These are phyloP conservation scores for Solanum virginianum DNA, from an alignment of 257 asterid species.

Conservation along the genomic window DNA sequence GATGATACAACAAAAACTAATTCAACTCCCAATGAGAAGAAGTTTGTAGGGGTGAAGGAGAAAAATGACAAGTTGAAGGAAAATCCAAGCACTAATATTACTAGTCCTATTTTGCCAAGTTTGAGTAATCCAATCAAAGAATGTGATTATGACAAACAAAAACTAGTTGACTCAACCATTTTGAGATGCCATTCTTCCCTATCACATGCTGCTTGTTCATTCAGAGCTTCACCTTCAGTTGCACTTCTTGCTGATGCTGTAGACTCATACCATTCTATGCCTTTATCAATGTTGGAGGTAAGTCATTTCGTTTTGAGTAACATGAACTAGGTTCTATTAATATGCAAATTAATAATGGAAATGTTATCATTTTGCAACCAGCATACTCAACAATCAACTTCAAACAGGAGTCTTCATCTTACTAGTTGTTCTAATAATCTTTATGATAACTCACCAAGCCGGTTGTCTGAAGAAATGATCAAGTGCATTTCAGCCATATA, in stretches of 20 bases:
- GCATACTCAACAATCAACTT: slow-evolving; percentile 28
- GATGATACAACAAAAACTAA: slow-evolving; percentile 8
- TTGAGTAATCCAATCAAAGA: not conserved
- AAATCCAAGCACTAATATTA: slow-evolving; percentile 4
- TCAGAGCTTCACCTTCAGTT: slow-evolving; percentile 36
- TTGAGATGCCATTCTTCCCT: slow-evolving; percentile 70
- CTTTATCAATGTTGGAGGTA: slow-evolving; percentile 90
- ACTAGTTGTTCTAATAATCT: slow-evolving; percentile 18
- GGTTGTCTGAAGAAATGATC: slow-evolving; percentile 82
- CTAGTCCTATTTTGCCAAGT: slow-evolving; percentile 2
- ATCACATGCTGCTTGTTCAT: slow-evolving; percentile 58
- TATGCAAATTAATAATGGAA: not conserved
- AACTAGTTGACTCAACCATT: slow-evolving; percentile 36
- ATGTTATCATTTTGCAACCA: slow-evolving; percentile 13
- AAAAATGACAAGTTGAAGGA: slow-evolving; percentile 7
- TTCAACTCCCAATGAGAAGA: slow-evolving; percentile 3
- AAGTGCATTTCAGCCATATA: slow-evolving; percentile 70
- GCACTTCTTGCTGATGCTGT: slow-evolving; percentile 34
- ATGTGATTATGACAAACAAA: slow-evolving; percentile 31
- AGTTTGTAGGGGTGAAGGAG: slow-evolving; percentile 7
- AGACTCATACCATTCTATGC: slow-evolving; percentile 67
- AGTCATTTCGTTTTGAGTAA: no score
- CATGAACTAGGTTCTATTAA: no score
- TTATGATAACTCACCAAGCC: slow-evolving; percentile 38
- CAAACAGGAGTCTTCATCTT: slow-evolving; percentile 17